Evolutionary conservation across 2,329 filamentous ascomycete species (phyloP).

Genomic region (Tolypocladium tundrense): DNA sequence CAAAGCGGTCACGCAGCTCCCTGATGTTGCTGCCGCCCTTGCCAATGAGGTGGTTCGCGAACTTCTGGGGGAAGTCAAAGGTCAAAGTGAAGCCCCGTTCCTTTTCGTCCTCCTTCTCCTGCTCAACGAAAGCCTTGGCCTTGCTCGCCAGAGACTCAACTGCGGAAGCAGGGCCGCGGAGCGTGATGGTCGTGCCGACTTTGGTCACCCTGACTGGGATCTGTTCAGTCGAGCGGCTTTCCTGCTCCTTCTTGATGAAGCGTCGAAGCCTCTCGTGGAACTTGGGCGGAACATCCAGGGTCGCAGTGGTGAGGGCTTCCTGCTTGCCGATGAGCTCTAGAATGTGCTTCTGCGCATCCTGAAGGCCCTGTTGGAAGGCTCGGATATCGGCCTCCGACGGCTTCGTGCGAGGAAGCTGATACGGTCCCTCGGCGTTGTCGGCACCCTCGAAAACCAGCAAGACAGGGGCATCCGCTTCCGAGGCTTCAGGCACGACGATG

Average conservation of each 20-base stretch:
- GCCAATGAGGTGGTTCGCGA: conserved; percentile 72
- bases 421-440: conserved; percentile 33
- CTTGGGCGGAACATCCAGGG: conserved; percentile 50
- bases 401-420: conserved; percentile 43
- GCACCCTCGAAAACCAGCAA: conserved; percentile 67
- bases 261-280: conserved; percentile 53
- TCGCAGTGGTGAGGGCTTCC: conserved; percentile 38
- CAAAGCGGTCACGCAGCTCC: conserved; percentile 55
- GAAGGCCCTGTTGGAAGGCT: conserved; percentile 44
- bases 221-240: conserved; percentile 42
- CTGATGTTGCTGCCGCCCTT: conserved; percentile 58
- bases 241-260: conserved; percentile 57
- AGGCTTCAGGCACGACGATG: conserved; percentile 57
- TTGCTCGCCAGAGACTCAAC: conserved; percentile 65
- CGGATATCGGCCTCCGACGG: conserved; percentile 40
- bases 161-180: conserved; percentile 65
- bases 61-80: conserved; percentile 94
- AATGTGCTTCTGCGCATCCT: conserved; percentile 47
- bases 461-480: conserved; percentile 49
- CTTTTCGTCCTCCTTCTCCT: conserved; percentile 86
- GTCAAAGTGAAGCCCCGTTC: conserved; percentile 78
- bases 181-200: conserved; percentile 51
- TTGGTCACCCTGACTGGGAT: conserved; percentile 52
- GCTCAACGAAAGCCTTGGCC: conserved; percentile 68
- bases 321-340: conserved; percentile 48